Conservation (phyloP, 495 filamentous ascomycete species). For the Bryoglossum gracile region DNA sequence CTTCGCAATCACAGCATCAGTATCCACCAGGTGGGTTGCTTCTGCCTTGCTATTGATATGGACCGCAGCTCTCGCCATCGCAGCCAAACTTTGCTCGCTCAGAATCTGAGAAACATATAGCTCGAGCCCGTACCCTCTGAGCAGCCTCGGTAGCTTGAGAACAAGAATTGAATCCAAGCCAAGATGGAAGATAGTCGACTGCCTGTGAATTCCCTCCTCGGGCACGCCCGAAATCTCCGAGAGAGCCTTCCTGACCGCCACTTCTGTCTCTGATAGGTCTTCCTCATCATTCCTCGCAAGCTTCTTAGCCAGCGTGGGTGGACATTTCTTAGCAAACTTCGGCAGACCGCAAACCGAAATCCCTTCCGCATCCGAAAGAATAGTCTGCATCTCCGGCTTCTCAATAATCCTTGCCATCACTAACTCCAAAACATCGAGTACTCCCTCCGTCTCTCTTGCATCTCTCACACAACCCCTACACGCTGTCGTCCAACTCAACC, state of each 20-base stretch:
- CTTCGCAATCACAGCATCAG: constrained; percentile 25
- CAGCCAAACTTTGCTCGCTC: constrained; percentile 50
- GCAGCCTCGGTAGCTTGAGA: constrained; percentile 61
- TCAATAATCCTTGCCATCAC: constrained; percentile 46
- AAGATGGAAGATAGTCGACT: constrained; percentile 72
- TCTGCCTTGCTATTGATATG: constrained; percentile 11
- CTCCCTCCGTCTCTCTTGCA: constrained; percentile 29
- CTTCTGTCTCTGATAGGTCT: constrained; percentile 39
- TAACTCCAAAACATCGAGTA: constrained; percentile 48
- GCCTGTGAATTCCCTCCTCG: constrained; percentile 49
- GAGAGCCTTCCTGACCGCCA: constrained; percentile 52
- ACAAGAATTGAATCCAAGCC: constrained; percentile 88
- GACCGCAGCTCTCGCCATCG: constrained; percentile 38
- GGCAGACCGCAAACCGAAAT: constrained; percentile 48
- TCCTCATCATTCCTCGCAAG: background rate
- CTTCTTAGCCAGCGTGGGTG: background rate
- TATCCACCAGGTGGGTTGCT: constrained; percentile 17
- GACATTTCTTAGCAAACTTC: constrained; percentile 6
- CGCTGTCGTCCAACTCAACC: constrained; percentile 60
- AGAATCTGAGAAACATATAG: constrained; percentile 61
- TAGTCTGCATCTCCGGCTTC: constrained; percentile 36
- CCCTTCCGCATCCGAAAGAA: constrained; percentile 40
- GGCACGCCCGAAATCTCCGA: constrained; percentile 55
- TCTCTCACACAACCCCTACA: constrained; percentile 50
- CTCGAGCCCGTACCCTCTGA: constrained; percentile 50